Evolutionary conservation across 2,329 filamentous ascomycete species (phyloP).

Genomic region (Rhynchosporium agropyri): DNA sequence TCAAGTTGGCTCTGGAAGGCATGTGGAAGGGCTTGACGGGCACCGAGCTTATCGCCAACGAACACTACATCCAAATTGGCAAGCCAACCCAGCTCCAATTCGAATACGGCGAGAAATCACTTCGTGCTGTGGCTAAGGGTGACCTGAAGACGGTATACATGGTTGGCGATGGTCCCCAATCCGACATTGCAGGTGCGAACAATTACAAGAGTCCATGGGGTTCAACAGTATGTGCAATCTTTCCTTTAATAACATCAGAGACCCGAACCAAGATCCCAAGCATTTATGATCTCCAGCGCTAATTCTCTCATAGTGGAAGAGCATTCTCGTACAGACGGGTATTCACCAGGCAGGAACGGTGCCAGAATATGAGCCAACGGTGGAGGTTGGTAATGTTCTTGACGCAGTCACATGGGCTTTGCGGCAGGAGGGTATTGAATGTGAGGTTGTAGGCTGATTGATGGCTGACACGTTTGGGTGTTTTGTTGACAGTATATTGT

Average conservation of each 20-base stretch:
- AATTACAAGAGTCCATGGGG: constrained; percentile 57
- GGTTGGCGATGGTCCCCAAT: constrained; percentile 66
- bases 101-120: constrained; percentile 63
- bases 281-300: too few species aligned
- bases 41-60: neutral
- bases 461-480: neutral
- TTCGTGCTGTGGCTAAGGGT: constrained; percentile 19
- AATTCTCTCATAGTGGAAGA: constrained; percentile 53
- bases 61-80: constrained; percentile 13
- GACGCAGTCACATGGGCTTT: constrained; percentile 62
- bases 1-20: constrained; percentile 46
- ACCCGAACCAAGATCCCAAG: too few species aligned
- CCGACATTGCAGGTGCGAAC: constrained; percentile 70
- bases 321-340: constrained; percentile 68
- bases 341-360: constrained; percentile 53
- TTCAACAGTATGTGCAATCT: constrained; percentile 43
- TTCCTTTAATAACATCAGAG: too few species aligned
- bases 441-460: neutral
- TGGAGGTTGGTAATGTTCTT: constrained; percentile 61
- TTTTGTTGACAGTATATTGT: neutral
- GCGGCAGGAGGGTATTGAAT: constrained; percentile 11
- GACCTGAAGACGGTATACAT: constrained; percentile 67
- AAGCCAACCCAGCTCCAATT: constrained; percentile 51
- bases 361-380: constrained; percentile 58
- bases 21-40: constrained; percentile 11